Evolutionary conservation across 352 stramenopile genomes (phyloP), one percentile per base, ranked within the genome.

Genomic region (Globisporangium spiculum): DNA sequence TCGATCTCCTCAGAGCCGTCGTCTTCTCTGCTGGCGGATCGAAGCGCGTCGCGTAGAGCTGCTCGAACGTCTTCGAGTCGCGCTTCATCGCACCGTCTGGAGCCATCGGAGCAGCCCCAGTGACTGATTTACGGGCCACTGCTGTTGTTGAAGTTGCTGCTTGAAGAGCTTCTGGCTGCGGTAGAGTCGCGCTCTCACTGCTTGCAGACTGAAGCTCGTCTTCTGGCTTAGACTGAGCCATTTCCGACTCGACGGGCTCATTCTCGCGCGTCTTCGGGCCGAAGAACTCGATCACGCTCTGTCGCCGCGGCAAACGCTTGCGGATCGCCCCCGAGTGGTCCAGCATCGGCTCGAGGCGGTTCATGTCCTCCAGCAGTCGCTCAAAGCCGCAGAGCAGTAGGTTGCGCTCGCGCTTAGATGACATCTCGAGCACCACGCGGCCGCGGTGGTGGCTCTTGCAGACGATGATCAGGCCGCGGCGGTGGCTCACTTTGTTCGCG

Each of bases 11-110:
- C 34, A 66, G 1, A 5, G 66, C 22, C 24, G 68, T 52, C 8
- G 60, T 26, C 41, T 72, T 74, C 10, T 57, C 48, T 32, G 36
- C 5, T 18, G 46, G 34, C 24, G 83, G 67, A 65, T 93, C 83
- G 44, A 89, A 91, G 30, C 81, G 80, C 32, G 85, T 91, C 48
- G 83, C 60, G 57, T 93, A 93, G 30, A 90, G 81, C 34, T 78
- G 75, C 58, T 83, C 76, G 12, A 86, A 70, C 24, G 67, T 41
- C 44, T 70, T 71, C 12, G 72, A 64, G 27, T 79, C 60, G 38
- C 57, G n/a, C 20, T 71, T 68, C 8, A 58, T 26, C 1, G 27
- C 27, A 8, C 27, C 18, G 3, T 26, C 27, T 53, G 46, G 46
- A 16, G 24, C 14, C 53, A 36, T 59, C 16, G 38, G 14, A 46